phyloP scores from a whole-genome alignment of 768 basidiomycete genomes.

The Lactifluus volemus region DNA sequence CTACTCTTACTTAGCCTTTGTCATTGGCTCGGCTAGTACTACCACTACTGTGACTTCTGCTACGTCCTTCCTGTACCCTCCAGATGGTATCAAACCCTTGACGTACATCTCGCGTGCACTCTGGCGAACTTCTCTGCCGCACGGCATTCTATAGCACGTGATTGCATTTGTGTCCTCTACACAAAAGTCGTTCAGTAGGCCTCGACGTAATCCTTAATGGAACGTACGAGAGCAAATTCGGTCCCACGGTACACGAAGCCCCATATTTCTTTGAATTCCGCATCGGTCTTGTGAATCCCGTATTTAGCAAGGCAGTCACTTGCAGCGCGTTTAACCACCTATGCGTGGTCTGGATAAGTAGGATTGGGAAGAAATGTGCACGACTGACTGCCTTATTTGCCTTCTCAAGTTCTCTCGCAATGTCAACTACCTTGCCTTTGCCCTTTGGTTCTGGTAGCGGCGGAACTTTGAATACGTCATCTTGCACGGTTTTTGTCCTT shows the following conservation, averaged over 20 bases:
- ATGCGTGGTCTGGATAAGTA: neutral
- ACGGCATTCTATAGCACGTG: slow-evolving; percentile 16
- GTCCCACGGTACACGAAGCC: slow-evolving; percentile 20
- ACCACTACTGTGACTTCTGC: slow-evolving; percentile 5
- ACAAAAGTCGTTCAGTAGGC: neutral
- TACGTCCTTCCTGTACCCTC: slow-evolving; percentile 9
- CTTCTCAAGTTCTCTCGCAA: slow-evolving; percentile 38
- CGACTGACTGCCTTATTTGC: slow-evolving; percentile 51
- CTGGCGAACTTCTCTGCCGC: slow-evolving; percentile 13
- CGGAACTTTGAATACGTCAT: slow-evolving; percentile 20
- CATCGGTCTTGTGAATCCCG: slow-evolving; percentile 18
- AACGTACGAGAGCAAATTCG: slow-evolving; percentile 22
- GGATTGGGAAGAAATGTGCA: neutral
- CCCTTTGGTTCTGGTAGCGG: slow-evolving; percentile 23
- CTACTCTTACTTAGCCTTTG: neutral
- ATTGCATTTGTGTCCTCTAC: slow-evolving; percentile 18
- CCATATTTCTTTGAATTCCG: slow-evolving; percentile 22
- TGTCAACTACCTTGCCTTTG: slow-evolving; percentile 28
- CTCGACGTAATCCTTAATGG: neutral
- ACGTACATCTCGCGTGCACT: slow-evolving; percentile 20
- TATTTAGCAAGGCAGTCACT: slow-evolving; percentile 23
- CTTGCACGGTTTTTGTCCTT: slow-evolving; percentile 13
- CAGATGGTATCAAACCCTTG: neutral
- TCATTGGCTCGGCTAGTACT: slow-evolving; percentile 6
- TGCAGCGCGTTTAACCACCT: slow-evolving; percentile 36